Evolutionary conservation across 1,284 basidiomycete species (phyloP), one percentile per base, ranked within the genome.

Genomic region (Rhodotorula mucilaginosa): DNA sequence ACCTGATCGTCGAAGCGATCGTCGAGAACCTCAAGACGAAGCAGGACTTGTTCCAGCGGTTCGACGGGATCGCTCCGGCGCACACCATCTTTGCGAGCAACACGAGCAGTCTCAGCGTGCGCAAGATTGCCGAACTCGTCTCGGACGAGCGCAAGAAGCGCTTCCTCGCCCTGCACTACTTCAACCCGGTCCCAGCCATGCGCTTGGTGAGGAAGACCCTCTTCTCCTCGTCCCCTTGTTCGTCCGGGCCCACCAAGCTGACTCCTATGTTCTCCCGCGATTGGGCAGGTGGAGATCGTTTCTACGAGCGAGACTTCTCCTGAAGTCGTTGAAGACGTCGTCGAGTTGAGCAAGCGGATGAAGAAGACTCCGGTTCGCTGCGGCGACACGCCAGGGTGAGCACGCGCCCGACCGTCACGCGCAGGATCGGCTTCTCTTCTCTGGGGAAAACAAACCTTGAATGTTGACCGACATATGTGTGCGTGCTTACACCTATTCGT

Each of bases 1-100:
- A 87, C 77, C 79, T 86, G 60, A 85, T 87, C 61, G 82, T 87
- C 66, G 86, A 87, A 79, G 86, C 86, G 10, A 86, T 87, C 71
- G 85, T 87, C 71, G 86, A 87, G 77, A 84, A 83, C 73, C 78
- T 87, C 65, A 82, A 83, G 74, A 82, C 85, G 74, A 87, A 87
- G 80, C 82, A 84, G 61, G 83, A 86, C 64, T 80, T 87, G 54
- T 87, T 87, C 71, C 80, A 80, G 19, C 82, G 83, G 75, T 78
- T 87, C 44, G 86, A 87, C 77, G 74, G 69, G 54, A 81, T 84
- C 71, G 85, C 85, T 10, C 82, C 82, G 47, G 69, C 77, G 58
- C 73, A 80, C 57, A 83, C 84, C 64, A 83, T 86, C 73, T 86
- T 87, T 72, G 85, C 85, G 16, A 84, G 82, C 66, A 87, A 87